Conservation (phyloP, 2,329 filamentous ascomycete genomes). For the Hypoxylon sp. region DNA sequence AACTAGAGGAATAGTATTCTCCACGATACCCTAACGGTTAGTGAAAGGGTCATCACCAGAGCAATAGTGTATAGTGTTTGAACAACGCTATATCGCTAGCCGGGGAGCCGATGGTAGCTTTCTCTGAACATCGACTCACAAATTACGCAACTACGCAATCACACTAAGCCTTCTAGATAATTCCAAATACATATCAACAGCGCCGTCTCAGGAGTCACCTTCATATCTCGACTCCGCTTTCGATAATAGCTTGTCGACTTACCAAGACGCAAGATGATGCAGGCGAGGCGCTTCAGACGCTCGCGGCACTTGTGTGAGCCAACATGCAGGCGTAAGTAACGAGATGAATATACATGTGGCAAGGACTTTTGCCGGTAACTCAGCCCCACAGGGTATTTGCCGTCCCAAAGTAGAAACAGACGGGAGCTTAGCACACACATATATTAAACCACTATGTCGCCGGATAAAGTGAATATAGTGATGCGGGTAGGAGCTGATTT, state of each 20-base stretch:
- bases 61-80: not conserved
- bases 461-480: conserved; percentile 48
- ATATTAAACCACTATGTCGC: conserved; percentile 44
- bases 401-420: conserved; percentile 29
- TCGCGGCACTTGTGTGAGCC: conserved; percentile 27
- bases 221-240: not conserved
- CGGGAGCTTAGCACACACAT: conserved; percentile 32
- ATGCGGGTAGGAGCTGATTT: conserved; percentile 39
- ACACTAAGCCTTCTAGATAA: not conserved
- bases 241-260: not conserved
- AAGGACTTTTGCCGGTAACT: conserved; percentile 43
- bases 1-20: not conserved
- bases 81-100: not conserved
- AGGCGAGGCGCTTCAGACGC: conserved; percentile 24
- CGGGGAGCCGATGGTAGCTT: not conserved
- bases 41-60: not conserved
- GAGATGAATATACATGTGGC: conserved; percentile 11
- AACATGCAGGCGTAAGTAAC: conserved; percentile 13
- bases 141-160: not conserved
- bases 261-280: conserved; percentile 1
- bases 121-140: not conserved
- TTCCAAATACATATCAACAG: not conserved
- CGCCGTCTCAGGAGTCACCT: not conserved
- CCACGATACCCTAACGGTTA: not conserved
- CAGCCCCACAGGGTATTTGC: conserved; percentile 42